Conservation (phyloP, 2,329 filamentous ascomycete species). For the Phoma sp. region DNA sequence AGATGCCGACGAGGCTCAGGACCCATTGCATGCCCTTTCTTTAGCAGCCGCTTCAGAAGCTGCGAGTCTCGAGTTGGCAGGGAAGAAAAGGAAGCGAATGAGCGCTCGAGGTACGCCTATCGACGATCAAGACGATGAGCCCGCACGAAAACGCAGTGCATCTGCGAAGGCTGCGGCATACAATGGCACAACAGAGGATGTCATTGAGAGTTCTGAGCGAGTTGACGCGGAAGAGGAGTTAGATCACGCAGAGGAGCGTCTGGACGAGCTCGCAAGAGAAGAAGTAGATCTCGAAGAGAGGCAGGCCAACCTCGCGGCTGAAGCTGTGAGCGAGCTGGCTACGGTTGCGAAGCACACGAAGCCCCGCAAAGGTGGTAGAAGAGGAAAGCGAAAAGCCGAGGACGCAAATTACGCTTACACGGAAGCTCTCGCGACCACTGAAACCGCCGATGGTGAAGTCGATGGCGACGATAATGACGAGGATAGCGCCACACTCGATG, state of each 20-base stretch:
- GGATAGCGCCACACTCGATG: constrained; percentile 44
- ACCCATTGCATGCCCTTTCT: constrained; percentile 43
- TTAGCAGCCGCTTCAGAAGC: constrained; percentile 42
- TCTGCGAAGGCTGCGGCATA: constrained; percentile 30
- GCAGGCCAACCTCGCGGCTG: constrained; percentile 43
- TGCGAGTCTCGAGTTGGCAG: constrained; percentile 38
- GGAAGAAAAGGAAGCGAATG: constrained; percentile 56
- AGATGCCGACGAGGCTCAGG: constrained; percentile 28
- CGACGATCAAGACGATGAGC: constrained; percentile 45
- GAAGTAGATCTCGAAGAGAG: constrained; percentile 45
- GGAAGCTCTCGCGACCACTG: constrained; percentile 64
- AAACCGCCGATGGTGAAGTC: constrained; percentile 66
- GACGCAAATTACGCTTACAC: constrained; percentile 32
- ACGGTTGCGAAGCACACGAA: constrained; percentile 48
- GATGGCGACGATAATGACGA: constrained; percentile 58
- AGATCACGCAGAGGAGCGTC: constrained; percentile 53
- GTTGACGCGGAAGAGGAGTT: constrained; percentile 59
- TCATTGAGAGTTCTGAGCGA: constrained; percentile 38
- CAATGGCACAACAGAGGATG: constrained; percentile 42
- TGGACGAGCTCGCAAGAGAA: constrained; percentile 42
- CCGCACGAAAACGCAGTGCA: constrained; percentile 48
- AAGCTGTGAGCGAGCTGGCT: constrained; percentile 43
- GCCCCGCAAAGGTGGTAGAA: constrained; percentile 47
- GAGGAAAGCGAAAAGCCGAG: constrained; percentile 63
- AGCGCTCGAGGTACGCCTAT: constrained; percentile 49